Evolutionary conservation across 371 early-diverging fungal genomes (phyloP).

Genomic region (Capniomyces stellatus): DNA sequence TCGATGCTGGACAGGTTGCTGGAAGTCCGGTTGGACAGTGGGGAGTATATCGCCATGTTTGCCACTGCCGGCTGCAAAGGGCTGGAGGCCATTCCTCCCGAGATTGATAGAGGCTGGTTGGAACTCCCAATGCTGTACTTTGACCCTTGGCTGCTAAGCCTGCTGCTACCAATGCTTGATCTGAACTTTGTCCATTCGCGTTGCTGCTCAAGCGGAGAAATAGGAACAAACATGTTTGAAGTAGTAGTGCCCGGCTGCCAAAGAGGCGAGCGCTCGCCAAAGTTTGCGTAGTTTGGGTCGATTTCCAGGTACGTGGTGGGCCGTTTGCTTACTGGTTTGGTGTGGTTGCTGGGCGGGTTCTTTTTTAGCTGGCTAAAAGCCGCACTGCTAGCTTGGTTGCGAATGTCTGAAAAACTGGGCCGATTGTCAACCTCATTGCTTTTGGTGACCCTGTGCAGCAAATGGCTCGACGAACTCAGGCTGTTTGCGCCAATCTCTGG

Average conservation of each 20-base stretch:
- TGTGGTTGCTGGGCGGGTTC: constrained; percentile 16
- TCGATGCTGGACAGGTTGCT: too few relatives aligned
- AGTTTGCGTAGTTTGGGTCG: background rate
- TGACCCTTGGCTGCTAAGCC: too few relatives aligned
- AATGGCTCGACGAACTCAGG: background rate
- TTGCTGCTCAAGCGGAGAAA: constrained; percentile 22
- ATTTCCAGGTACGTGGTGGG: constrained; percentile 7
- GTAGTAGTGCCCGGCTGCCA: constrained; percentile 7
- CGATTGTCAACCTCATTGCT: too few relatives aligned
- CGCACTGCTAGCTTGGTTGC: constrained; percentile 21
- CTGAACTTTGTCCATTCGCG: constrained; percentile 11
- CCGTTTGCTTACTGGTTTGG: constrained; percentile 7
- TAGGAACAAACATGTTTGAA: constrained; percentile 22
- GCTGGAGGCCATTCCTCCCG: too few relatives aligned
- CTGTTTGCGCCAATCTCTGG: background rate
- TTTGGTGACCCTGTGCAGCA: too few relatives aligned
- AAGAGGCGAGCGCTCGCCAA: background rate
- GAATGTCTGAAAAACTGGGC: constrained; percentile 11
- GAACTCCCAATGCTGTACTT: too few relatives aligned
- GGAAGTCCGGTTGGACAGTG: too few relatives aligned
- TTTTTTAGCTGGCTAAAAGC: constrained; percentile 11
- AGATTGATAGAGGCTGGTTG: too few relatives aligned
- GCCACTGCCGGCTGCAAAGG: too few relatives aligned
- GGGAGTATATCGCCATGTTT: too few relatives aligned
- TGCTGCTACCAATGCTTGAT: too few relatives aligned